Percentiles rank a stretch among this genome's conserved stretches.
Evolutionary conservation across 2,329 filamentous ascomycete genomes (phyloP).

Genomic region (Colletotrichum higginsianum): DNA sequence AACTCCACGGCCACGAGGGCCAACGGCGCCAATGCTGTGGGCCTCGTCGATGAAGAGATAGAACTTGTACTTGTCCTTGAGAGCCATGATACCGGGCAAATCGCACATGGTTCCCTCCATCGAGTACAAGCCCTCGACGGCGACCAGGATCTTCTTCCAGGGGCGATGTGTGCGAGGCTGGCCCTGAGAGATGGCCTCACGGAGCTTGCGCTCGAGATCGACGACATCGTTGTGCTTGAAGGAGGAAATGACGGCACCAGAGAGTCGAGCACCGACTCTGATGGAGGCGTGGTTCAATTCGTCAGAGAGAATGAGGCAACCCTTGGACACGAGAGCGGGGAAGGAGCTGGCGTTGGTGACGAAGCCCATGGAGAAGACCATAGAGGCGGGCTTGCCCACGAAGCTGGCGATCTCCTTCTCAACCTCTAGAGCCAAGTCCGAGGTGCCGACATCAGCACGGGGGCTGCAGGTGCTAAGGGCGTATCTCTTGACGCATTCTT

Average conservation of each 20-base stretch:
- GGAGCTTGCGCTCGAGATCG: constrained; percentile 86
- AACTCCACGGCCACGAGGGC: constrained; percentile 89
- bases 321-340: constrained; percentile 92
- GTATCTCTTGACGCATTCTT: constrained; percentile 87
- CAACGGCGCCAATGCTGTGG: constrained; percentile 94
- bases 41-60: constrained; percentile 96
- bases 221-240: constrained; percentile 99
- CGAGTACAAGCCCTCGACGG: constrained; percentile 96
- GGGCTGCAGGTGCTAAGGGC: constrained; percentile 88
- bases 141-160: constrained; percentile 99
- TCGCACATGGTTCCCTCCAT: constrained; percentile 99
- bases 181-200: constrained; percentile 94
- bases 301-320: constrained; percentile 94
- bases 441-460: constrained; percentile 86
- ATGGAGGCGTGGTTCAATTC: constrained; percentile 99
- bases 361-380: constrained; percentile 99
- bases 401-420: constrained; percentile 92
- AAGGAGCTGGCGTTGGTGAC: constrained; percentile 96
- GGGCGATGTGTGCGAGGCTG: constrained; percentile 98
- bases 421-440: constrained; percentile 89
- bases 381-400: constrained; percentile 92
- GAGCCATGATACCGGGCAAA: constrained; percentile 86
- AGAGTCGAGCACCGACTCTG: constrained; percentile 92
- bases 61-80: constrained; percentile 98
- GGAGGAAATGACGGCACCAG: constrained; percentile 93